Evolutionary conservation across 2,329 filamentous ascomycete genomes (phyloP).

Genomic region (Dactylellina leptospora): DNA sequence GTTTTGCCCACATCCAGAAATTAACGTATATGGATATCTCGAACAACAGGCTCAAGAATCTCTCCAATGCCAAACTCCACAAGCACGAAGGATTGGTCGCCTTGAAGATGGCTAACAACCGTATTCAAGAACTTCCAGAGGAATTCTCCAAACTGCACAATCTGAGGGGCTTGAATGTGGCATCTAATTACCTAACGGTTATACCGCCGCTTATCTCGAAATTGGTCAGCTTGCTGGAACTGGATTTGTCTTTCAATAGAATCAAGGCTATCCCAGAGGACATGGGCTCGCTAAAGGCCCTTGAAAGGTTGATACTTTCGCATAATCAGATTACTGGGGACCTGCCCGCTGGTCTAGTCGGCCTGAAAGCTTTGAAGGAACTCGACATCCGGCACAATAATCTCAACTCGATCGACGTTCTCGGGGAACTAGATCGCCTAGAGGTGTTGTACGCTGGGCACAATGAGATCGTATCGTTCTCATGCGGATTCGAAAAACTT

Average conservation of each 20-base stretch:
- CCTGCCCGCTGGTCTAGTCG: slow-evolving; percentile 75
- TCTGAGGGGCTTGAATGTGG: slow-evolving; percentile 85
- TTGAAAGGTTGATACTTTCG: slow-evolving; percentile 92
- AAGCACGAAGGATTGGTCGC: slow-evolving; percentile 80
- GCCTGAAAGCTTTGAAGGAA: slow-evolving; percentile 82
- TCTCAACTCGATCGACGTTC: slow-evolving; percentile 85
- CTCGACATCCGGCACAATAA: slow-evolving; percentile 94
- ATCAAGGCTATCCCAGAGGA: slow-evolving; percentile 79
- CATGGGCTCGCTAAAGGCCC: slow-evolving; percentile 78
- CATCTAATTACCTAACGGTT: slow-evolving; percentile 86
- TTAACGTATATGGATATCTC: slow-evolving; percentile 92
- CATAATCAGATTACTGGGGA: slow-evolving; percentile 86
- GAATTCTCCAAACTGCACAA: slow-evolving; percentile 84
- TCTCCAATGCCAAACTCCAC: slow-evolving; percentile 84
- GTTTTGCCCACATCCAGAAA: slow-evolving; percentile 79
- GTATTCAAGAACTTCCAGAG: slow-evolving; percentile 77
- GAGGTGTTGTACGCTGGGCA: slow-evolving; percentile 91
- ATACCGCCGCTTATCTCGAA: slow-evolving; percentile 88
- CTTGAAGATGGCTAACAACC: slow-evolving; percentile 93
- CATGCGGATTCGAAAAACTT: slow-evolving; percentile 84
- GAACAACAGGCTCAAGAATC: slow-evolving; percentile 87
- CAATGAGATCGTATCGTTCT: slow-evolving; percentile 89
- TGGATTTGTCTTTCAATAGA: slow-evolving; percentile 96
- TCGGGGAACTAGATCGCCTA: slow-evolving; percentile 82
- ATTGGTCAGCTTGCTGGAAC: slow-evolving; percentile 82